A percentile compares a stretch with the other conserved stretches of the same genome.
Evolutionary conservation across 2,329 filamentous ascomycete genomes (phyloP).

Genomic region (Metarhizium robertsii): DNA sequence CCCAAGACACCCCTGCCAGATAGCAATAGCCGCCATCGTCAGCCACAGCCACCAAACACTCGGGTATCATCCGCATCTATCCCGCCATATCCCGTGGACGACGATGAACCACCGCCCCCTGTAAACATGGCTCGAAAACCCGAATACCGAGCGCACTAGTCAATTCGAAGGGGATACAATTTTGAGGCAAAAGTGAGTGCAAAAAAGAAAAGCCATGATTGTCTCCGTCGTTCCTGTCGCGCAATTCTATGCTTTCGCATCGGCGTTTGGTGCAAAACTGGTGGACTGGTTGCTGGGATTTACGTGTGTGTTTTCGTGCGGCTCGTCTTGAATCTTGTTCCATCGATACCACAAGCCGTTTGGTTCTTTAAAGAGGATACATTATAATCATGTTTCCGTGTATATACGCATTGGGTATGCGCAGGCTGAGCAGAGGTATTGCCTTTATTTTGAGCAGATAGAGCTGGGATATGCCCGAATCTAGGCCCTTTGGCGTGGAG

Average conservation of each 20-base stretch:
- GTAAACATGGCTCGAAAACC: slow-evolving; percentile 86
- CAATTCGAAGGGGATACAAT: not conserved
- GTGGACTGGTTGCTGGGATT: not conserved
- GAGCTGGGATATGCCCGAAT: not conserved
- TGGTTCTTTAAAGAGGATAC: not conserved
- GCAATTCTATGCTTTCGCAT: not conserved
- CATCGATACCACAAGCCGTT: not conserved
- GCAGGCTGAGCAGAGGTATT: not conserved
- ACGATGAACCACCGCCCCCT: slow-evolving; percentile 69
- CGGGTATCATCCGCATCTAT: slow-evolving; percentile 25
- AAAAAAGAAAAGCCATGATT: not conserved
- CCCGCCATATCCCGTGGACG: slow-evolving; percentile 71
- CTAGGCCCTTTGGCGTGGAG: not conserved
- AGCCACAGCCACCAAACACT: slow-evolving; percentile 18
- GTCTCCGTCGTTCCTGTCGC: not conserved
- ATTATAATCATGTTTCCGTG: not conserved
- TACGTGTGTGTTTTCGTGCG: not conserved
- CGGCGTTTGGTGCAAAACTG: not conserved
- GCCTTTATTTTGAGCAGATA: not conserved
- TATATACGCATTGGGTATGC: not conserved
- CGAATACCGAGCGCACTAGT: slow-evolving; percentile 41
- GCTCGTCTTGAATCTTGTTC: not conserved
- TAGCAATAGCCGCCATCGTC: slow-evolving; percentile 16
- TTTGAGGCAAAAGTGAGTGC: not conserved
- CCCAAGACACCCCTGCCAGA: slow-evolving; percentile 68